These are phyloP conservation scores for Lagenidium giganteum DNA, from an alignment of 352 stramenopile species.

Conservation along the genomic window DNA sequence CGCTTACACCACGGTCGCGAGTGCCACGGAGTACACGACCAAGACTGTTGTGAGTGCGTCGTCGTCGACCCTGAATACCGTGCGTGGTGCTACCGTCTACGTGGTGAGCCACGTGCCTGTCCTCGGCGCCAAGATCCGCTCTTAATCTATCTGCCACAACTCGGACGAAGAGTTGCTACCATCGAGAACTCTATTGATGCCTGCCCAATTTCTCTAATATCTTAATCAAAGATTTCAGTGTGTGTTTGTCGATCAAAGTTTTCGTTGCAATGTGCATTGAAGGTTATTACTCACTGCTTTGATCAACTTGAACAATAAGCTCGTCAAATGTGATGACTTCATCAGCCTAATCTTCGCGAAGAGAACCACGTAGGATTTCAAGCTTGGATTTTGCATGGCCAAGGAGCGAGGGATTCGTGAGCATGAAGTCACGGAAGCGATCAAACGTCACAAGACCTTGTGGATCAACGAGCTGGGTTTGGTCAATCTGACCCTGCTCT, in stretches of 20 bases:
- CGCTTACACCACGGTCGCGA: constrained; percentile 12
- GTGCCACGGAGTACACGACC: constrained; percentile 28
- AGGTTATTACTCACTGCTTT: no score
- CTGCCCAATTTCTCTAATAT: no score
- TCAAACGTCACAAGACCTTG: constrained; percentile 27
- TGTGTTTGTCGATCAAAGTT: no score
- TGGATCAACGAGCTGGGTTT: constrained; percentile 17
- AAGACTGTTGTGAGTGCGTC: constrained; percentile 61
- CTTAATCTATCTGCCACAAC: constrained; percentile 24
- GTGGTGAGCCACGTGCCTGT: constrained; percentile 55
- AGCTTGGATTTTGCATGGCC: constrained; percentile 42
- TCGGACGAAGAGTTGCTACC: no score
- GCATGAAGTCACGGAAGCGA: constrained; percentile 33
- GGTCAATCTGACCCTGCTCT: constrained; percentile 12
- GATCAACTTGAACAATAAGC: no score
- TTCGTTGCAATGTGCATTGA: no score
- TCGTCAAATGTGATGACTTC: background rate
- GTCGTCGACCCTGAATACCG: constrained; percentile 55
- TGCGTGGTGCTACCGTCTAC: constrained; percentile 44
- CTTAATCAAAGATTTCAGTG: no score
- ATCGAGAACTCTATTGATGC: no score
- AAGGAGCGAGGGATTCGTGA: constrained; percentile 32
- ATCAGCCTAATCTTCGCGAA: constrained; percentile 18
- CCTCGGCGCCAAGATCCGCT: constrained; percentile 56
- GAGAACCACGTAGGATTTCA: constrained; percentile 42